Evolutionary conservation across 2,329 filamentous ascomycete genomes (phyloP), one percentile per base, ranked within the genome.

Genomic region (Penicillium frequentans): DNA sequence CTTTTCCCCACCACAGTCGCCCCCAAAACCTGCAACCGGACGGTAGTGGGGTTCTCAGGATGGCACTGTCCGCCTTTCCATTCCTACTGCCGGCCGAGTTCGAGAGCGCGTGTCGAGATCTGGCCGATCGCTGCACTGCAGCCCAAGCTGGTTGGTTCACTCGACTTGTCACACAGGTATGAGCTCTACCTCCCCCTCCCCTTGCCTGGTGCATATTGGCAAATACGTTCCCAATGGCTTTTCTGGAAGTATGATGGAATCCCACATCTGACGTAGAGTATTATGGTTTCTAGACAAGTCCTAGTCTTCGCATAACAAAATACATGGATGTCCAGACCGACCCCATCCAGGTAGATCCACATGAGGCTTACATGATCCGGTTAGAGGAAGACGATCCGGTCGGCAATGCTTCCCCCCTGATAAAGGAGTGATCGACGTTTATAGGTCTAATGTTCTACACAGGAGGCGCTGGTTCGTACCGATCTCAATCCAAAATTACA

Each of bases 11-110:
- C 46, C 47, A 13, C 33, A 11, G n/a, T 39, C 24, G 0, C 5
- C 6, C 27, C 37, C 43, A n/a, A 39, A 52, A 58, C 19, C 50
- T 52, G 50, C 50, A 48, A 50, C 37, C 33, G 55, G 55, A 47
- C 54, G 43, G 48, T 50, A 46, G 27, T 49, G 55, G 56, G 55
- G 43, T 31, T 7, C 35, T 31, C 23, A 53, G 23, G 26, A 45
- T 45, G 50, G 29, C 31, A 26, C 43, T 75, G 43, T 68, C 67
- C 49, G 56, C 55, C 50, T 91, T 87, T 68, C 88, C 88, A 7
- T 84, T 82, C 57, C 79, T 91, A 27, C 82, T 75, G 11, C 67
- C 75, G 11, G 80, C 84, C 42, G 87, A 90, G 68, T 91, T 91
- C 62, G 74, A 83, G 52, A 81, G 85, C 67, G 84, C 81, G 54